Evolutionary conservation across 1,139 yeast species (phyloP).

Genomic region (Hansenula lynferdii): DNA sequence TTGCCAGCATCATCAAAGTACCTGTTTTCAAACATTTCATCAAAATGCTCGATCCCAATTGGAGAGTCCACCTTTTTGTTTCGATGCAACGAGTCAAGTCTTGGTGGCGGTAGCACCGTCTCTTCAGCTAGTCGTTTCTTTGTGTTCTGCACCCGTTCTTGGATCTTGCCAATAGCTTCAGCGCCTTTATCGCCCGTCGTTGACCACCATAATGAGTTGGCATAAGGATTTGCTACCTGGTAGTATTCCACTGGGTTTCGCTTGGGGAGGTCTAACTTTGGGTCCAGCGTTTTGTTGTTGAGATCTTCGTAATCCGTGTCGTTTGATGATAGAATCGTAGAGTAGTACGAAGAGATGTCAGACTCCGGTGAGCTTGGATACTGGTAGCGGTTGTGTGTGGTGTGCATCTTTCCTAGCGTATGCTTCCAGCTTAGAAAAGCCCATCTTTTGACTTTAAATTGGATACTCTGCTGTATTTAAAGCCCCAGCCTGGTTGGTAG

Average conservation of each 20-base stretch:
- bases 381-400: no score
- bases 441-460: no score
- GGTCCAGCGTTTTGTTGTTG: not conserved
- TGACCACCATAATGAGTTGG: slow-evolving; percentile 25
- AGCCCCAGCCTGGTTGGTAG: not conserved
- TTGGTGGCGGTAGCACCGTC: slow-evolving; percentile 7
- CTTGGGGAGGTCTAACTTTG: not conserved
- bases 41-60: slow-evolving; percentile 9
- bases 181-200: slow-evolving; percentile 23
- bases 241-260: slow-evolving; percentile 14
- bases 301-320: not conserved
- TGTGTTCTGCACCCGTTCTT: slow-evolving; percentile 10
- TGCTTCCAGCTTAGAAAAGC: no score
- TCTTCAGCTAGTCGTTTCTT: slow-evolving; percentile 10
- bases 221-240: slow-evolving; percentile 24
- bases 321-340: slow-evolving; percentile 6
- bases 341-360: slow-evolving; percentile 9
- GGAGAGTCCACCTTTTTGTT: slow-evolving; percentile 27
- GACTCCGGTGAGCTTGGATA: slow-evolving; percentile 3
- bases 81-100: slow-evolving; percentile 11
- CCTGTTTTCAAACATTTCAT: slow-evolving; percentile 4
- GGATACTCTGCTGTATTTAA: no score
- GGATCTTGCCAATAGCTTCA: slow-evolving; percentile 19
- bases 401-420: no score
- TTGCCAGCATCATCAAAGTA: slow-evolving; percentile 12